Evolutionary conservation across 805 yeast species (phyloP).

Genomic region (Debaryomyces tyrocola): DNA sequence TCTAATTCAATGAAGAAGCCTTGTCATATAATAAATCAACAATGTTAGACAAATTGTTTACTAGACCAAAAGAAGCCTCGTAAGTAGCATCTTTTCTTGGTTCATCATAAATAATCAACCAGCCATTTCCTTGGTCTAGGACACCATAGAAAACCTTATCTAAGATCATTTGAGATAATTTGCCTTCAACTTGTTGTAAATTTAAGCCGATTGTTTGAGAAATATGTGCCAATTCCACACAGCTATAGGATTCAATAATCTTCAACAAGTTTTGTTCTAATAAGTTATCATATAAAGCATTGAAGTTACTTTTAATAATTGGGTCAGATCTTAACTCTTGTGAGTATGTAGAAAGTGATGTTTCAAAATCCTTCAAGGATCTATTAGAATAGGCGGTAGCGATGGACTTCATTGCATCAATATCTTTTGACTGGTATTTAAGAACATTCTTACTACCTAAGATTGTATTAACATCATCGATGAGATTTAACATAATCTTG

Average conservation of each 20-base stretch:
- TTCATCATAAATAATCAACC: slow-evolving; percentile 89
- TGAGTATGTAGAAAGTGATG: slow-evolving; percentile 69
- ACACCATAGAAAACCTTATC: slow-evolving; percentile 96
- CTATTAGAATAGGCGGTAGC: slow-evolving; percentile 88
- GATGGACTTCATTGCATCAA: slow-evolving; percentile 95
- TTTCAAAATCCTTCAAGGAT: slow-evolving; percentile 87
- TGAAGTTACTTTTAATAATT: slow-evolving; percentile 87
- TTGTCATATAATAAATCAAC: slow-evolving; percentile 92
- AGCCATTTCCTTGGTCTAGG: slow-evolving; percentile 96
- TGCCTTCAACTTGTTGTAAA: slow-evolving; percentile 86
- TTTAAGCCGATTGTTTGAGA: slow-evolving; percentile 87
- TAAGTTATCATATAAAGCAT: slow-evolving; percentile 87
- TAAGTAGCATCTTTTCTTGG: slow-evolving; percentile 87
- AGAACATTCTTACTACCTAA: slow-evolving; percentile 65
- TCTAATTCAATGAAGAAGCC: slow-evolving; percentile 77
- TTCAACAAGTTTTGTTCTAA: slow-evolving; percentile 91
- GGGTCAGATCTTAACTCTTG: slow-evolving; percentile 81
- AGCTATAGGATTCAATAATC: slow-evolving; percentile 93
- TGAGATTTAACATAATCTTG: slow-evolving; percentile 86
- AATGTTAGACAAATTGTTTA: slow-evolving; percentile 81
- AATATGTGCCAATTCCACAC: slow-evolving; percentile 90
- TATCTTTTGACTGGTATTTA: slow-evolving; percentile 77
- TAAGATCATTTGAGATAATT: slow-evolving; percentile 92
- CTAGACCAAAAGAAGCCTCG: slow-evolving; percentile 81
- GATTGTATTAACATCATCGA: slow-evolving; percentile 81